Evolutionary conservation across 495 filamentous ascomycete genomes (phyloP).

Genomic region (Tuber aestivum): DNA sequence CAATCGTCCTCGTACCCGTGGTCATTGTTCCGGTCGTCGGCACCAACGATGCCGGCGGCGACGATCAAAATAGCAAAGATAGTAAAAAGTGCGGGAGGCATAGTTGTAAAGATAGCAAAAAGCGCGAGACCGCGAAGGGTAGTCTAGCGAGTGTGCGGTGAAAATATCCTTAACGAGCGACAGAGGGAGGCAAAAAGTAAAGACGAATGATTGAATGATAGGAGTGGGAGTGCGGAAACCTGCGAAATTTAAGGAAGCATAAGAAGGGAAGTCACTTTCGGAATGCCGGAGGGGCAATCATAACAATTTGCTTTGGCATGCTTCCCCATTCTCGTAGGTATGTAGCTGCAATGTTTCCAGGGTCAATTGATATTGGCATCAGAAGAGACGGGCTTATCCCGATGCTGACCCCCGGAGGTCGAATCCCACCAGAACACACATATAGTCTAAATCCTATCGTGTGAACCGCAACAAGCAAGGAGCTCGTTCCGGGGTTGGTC

Average conservation of each 20-base stretch:
- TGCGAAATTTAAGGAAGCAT: conserved; percentile 24
- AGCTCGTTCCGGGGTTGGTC: background rate
- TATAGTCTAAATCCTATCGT: background rate
- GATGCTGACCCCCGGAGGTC: background rate
- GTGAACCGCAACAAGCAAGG: background rate
- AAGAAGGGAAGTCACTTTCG: conserved; percentile 1
- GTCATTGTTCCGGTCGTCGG: conserved; percentile 9
- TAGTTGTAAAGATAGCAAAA: background rate
- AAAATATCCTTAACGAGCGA: conserved; percentile 34
- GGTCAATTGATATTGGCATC: background rate
- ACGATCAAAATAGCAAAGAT: conserved; percentile 22
- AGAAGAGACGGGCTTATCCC: background rate
- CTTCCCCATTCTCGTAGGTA: background rate
- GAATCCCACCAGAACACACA: background rate
- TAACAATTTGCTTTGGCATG: background rate
- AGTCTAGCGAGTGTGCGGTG: conserved; percentile 2
- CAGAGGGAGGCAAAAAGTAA: conserved; percentile 19
- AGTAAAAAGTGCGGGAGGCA: conserved; percentile 23
- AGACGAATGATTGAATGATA: conserved; percentile 19
- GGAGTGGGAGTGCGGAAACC: conserved; percentile 12
- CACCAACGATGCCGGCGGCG: conserved; percentile 13
- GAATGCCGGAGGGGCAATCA: background rate
- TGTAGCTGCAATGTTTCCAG: background rate
- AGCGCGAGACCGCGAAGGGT: background rate
- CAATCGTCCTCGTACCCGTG: conserved; percentile 10